Percentiles rank a stretch among this genome's conserved stretches.
Evolutionary conservation across 257 asterid species (phyloP).

Genomic region (Capsicum chinense): DNA sequence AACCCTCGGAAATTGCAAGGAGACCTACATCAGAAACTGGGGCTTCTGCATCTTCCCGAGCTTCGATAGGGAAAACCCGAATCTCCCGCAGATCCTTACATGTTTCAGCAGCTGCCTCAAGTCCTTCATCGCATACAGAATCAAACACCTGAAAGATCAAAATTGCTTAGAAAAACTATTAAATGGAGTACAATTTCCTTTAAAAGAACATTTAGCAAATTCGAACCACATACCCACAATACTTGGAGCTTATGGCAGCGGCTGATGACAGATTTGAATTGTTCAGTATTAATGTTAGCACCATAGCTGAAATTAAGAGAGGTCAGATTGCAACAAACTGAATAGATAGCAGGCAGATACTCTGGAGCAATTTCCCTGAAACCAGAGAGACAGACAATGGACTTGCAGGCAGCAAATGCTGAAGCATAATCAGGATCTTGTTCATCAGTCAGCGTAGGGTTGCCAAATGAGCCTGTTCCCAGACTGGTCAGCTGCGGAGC

Average conservation of each 20-base stretch:
- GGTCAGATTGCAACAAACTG: slow-evolving; percentile 59
- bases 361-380: slow-evolving; percentile 49
- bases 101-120: slow-evolving; percentile 55
- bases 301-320: slow-evolving; percentile 56
- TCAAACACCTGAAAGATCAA: slow-evolving; percentile 51
- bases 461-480: slow-evolving; percentile 58
- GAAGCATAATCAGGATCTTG: slow-evolving; percentile 48
- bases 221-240: slow-evolving; percentile 50
- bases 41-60: slow-evolving; percentile 55
- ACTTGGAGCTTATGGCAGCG: slow-evolving; percentile 55
- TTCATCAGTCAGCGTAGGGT: slow-evolving; percentile 38
- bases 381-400: slow-evolving; percentile 55
- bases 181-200: background rate
- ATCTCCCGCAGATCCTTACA: slow-evolving; percentile 61
- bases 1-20: slow-evolving; percentile 59
- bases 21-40: slow-evolving; percentile 60
- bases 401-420: slow-evolving; percentile 61
- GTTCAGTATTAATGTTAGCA: slow-evolving; percentile 49
- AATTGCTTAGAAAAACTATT: background rate
- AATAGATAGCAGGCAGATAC: slow-evolving; percentile 48
- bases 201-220: background rate
- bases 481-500: slow-evolving; percentile 62
- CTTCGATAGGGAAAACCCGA: slow-evolving; percentile 56
- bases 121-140: slow-evolving; percentile 61
- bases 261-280: slow-evolving; percentile 50